phyloP scores from a whole-genome alignment of 169 alveolate genomes.

The Eimeria maxima region DNA sequence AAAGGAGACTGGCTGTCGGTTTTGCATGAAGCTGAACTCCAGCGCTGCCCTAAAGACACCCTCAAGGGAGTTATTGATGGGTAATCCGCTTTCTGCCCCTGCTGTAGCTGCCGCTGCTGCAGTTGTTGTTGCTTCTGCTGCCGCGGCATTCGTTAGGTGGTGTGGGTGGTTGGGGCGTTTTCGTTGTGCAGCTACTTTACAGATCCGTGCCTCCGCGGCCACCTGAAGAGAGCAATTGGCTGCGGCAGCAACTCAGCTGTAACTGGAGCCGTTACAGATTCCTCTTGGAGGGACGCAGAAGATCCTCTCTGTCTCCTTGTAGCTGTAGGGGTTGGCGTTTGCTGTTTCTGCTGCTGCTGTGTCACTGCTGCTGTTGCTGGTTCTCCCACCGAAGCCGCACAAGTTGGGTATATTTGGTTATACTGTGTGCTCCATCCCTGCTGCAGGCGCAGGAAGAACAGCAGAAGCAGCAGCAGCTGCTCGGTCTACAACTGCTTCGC shows the following conservation, averaged over 20 bases:
- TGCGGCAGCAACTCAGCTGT: constrained; percentile 4
- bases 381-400: not conserved
- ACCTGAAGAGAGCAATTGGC: constrained; percentile 65
- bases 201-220: constrained; percentile 86
- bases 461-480: constrained; percentile 24
- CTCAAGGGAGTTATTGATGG: constrained; percentile 89
- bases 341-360: constrained; percentile 44
- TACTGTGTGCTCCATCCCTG: not conserved
- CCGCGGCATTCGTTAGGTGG: not conserved
- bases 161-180: not conserved
- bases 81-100: constrained; percentile 9
- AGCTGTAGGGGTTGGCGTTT: not conserved
- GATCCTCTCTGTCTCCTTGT: constrained; percentile 78
- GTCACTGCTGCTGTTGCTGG: not conserved
- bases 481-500: constrained; percentile 68
- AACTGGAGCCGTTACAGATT: not conserved
- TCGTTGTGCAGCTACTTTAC: constrained; percentile 86
- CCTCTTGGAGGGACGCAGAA: constrained; percentile 9
- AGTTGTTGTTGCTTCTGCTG: constrained; percentile 44
- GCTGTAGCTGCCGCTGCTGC: not conserved
- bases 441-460: constrained; percentile 31
- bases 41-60: constrained; percentile 92
- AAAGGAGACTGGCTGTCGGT: constrained; percentile 92
- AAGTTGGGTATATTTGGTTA: not conserved
- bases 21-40: constrained; percentile 90